Evolutionary conservation across 2,329 filamentous ascomycete genomes (phyloP).

Genomic region (Pestalotiopsis sp.): DNA sequence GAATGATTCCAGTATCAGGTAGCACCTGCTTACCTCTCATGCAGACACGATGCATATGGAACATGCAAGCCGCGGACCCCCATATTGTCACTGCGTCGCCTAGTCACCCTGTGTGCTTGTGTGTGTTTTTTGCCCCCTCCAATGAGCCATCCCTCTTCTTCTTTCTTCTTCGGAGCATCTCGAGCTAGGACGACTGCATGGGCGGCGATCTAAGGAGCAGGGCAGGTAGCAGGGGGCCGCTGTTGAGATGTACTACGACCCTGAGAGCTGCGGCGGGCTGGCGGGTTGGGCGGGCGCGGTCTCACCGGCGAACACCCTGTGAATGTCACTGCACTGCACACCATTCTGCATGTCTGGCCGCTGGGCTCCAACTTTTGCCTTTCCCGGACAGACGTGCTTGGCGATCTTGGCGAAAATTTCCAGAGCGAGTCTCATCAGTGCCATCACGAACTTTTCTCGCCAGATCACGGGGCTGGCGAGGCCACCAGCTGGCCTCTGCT

Average conservation of each 20-base stretch:
- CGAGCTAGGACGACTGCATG: neutral
- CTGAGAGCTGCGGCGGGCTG: neutral
- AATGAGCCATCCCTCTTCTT: neutral
- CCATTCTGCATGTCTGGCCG: neutral
- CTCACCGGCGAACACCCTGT: neutral
- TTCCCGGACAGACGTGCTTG: neutral
- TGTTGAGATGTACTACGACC: neutral
- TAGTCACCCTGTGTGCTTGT: neutral
- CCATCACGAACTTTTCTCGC: neutral
- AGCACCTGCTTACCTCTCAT: neutral
- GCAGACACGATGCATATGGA: neutral
- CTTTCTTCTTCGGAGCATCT: neutral
- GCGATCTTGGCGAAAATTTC: neutral
- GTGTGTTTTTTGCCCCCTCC: neutral
- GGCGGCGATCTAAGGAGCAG: neutral
- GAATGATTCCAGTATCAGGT: neutral
- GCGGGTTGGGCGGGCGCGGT: neutral
- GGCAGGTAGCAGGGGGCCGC: neutral
- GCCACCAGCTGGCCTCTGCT: neutral
- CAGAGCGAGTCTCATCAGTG: neutral
- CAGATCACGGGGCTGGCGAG: neutral
- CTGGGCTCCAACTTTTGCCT: neutral
- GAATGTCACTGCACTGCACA: neutral
- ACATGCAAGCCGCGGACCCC: neutral
- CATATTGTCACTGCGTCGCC: neutral